Evolutionary conservation across 2,329 filamentous ascomycete species (phyloP).

Genomic region (Cadophora luteo-olivacea): DNA sequence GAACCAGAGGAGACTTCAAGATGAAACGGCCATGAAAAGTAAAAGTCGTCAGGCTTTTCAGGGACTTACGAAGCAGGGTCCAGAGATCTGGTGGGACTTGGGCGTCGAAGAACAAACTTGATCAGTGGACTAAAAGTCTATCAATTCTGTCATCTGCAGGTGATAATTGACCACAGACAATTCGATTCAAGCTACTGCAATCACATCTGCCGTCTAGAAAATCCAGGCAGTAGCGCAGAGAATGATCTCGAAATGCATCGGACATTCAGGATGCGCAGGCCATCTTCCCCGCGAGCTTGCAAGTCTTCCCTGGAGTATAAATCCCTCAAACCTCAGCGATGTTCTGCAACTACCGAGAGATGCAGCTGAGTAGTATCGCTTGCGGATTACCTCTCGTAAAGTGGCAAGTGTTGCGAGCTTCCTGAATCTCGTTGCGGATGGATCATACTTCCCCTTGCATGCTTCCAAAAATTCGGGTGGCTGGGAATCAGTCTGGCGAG

Average conservation of each 20-base stretch:
- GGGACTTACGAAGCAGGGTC: background rate
- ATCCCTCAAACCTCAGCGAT: background rate
- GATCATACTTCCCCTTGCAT: background rate
- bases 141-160: background rate
- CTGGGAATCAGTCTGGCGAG: background rate
- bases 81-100: background rate
- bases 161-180: background rate
- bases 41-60: background rate
- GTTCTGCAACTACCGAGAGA: background rate
- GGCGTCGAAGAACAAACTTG: background rate
- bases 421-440: background rate
- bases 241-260: background rate
- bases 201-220: no score
- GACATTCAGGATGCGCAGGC: background rate
- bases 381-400: background rate
- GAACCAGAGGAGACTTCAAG: background rate
- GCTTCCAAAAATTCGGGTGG: background rate
- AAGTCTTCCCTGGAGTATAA: background rate
- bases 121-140: background rate
- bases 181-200: background rate
- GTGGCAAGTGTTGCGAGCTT: background rate
- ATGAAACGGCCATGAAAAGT: background rate
- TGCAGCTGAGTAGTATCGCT: background rate
- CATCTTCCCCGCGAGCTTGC: constrained; percentile 1
- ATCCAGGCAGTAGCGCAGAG: no score